phyloP scores from a whole-genome alignment of 805 yeast genomes.

The Yarrowia sp. region DNA sequence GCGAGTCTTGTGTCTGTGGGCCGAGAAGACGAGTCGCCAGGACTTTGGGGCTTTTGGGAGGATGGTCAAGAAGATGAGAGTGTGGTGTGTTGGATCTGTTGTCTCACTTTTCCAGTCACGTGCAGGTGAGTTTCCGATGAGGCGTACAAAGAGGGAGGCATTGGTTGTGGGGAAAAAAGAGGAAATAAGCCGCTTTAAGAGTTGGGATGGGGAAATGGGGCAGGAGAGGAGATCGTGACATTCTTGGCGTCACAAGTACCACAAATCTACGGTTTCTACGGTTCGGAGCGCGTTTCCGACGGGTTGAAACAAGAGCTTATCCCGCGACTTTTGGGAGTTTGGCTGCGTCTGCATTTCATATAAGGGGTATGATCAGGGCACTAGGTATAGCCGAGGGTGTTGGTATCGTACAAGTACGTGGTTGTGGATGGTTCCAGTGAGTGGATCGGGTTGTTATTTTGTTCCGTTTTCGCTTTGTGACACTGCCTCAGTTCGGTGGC shows the following conservation, averaged over 20 bases:
- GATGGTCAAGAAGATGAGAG: not conserved
- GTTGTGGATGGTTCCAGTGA: too few species aligned
- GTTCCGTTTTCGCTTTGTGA: too few species aligned
- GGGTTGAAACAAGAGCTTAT: not conserved
- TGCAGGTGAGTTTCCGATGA: too few species aligned
- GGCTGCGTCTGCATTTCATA: not conserved
- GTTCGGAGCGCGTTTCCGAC: not conserved
- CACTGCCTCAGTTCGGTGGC: too few species aligned
- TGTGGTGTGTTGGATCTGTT: not conserved
- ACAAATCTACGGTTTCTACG: not conserved
- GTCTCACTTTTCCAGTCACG: constrained; percentile 10
- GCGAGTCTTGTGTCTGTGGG: not conserved
- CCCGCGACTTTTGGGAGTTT: not conserved
- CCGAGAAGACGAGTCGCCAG: not conserved
- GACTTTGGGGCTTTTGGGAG: not conserved
- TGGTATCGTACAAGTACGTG: too few species aligned
- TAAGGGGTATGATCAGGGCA: too few species aligned
- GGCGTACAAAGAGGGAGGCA: too few species aligned
- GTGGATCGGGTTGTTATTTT: too few species aligned
- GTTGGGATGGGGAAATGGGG: too few species aligned
- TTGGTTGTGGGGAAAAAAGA: too few species aligned
- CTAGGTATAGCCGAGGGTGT: too few species aligned
- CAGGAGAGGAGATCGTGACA: not conserved
- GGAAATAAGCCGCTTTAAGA: too few species aligned
- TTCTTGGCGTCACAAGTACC: not conserved